phyloP scores from a whole-genome alignment of 2,329 filamentous ascomycete genomes.

The Talaromyces sp. region DNA sequence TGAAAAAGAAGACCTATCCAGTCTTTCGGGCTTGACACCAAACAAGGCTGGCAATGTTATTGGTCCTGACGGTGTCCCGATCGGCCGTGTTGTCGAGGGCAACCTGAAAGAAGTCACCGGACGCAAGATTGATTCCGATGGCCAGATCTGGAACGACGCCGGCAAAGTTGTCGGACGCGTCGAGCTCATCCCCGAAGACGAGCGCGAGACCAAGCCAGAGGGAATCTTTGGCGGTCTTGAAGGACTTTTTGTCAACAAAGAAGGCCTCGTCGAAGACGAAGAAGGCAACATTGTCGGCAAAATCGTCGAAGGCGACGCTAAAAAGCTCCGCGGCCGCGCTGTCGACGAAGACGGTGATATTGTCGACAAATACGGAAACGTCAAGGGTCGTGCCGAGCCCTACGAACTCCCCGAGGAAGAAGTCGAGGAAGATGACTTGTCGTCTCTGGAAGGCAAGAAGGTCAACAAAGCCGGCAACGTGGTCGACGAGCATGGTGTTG shows the following conservation, averaged over 20 bases:
- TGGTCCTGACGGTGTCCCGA: slow-evolving; percentile 47
- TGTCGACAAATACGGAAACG: slow-evolving; percentile 66
- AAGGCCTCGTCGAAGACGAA: slow-evolving; percentile 64
- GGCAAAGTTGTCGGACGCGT: slow-evolving; percentile 54
- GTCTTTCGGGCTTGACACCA: slow-evolving; percentile 48
- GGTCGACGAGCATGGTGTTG: slow-evolving; percentile 54
- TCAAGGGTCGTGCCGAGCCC: slow-evolving; percentile 56
- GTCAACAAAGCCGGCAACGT: slow-evolving; percentile 62
- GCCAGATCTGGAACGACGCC: slow-evolving; percentile 52
- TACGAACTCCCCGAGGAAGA: slow-evolving; percentile 47
- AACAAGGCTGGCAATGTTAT: slow-evolving; percentile 59
- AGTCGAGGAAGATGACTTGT: slow-evolving; percentile 48
- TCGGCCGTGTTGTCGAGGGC: slow-evolving; percentile 53
- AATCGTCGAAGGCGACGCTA: slow-evolving; percentile 64
- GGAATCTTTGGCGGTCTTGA: slow-evolving; percentile 56
- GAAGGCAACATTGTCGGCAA: slow-evolving; percentile 72
- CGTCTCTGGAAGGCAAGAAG: slow-evolving; percentile 55
- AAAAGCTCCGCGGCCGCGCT: slow-evolving; percentile 64
- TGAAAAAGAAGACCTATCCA: slow-evolving; percentile 47
- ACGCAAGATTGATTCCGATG: slow-evolving; percentile 51
- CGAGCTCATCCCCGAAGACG: slow-evolving; percentile 53
- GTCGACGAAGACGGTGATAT: slow-evolving; percentile 83
- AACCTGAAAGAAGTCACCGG: slow-evolving; percentile 53
- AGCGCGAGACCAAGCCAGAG: slow-evolving; percentile 52
- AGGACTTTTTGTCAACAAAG: slow-evolving; percentile 52